Evolutionary conservation across 148 eudicot genomes (phyloP).

Genomic region (Fagopyrum homotropicum): DNA sequence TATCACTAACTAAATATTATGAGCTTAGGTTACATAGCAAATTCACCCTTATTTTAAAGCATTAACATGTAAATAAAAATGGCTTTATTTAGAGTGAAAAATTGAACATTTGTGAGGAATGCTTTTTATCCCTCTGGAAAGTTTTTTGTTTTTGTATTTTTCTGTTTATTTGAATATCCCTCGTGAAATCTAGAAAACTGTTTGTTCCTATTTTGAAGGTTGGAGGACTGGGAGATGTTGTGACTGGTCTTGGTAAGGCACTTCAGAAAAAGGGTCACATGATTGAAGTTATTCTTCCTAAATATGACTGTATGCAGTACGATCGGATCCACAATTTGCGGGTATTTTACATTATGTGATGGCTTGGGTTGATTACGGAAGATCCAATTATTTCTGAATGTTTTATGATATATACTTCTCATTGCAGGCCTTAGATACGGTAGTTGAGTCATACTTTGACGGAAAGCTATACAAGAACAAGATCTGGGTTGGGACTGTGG

Average conservation of each 20-base stretch:
- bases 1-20: too few relatives aligned
- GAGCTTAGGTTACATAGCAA: too few relatives aligned
- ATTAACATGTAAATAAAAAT: neutral
- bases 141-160: neutral
- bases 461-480: constrained; percentile 67
- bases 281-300: constrained; percentile 81
- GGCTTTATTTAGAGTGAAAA: neutral
- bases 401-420: neutral
- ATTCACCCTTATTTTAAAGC: neutral
- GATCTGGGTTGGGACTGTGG: constrained; percentile 91
- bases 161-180: neutral
- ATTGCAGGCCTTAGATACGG: constrained; percentile 66
- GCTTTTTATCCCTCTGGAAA: neutral
- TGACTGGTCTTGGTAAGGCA: constrained; percentile 92
- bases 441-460: constrained; percentile 84
- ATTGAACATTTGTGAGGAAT: neutral
- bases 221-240: constrained; percentile 98
- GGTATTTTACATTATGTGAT: constrained; percentile 32
- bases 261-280: constrained; percentile 91
- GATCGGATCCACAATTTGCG: constrained; percentile 56
- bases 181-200: neutral
- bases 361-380: neutral
- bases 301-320: constrained; percentile 91
- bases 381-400: neutral
- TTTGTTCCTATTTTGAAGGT: constrained; percentile 38